Conservation (phyloP, 2,329 filamentous ascomycete genomes). For the Coniochaeta sp. region DNA sequence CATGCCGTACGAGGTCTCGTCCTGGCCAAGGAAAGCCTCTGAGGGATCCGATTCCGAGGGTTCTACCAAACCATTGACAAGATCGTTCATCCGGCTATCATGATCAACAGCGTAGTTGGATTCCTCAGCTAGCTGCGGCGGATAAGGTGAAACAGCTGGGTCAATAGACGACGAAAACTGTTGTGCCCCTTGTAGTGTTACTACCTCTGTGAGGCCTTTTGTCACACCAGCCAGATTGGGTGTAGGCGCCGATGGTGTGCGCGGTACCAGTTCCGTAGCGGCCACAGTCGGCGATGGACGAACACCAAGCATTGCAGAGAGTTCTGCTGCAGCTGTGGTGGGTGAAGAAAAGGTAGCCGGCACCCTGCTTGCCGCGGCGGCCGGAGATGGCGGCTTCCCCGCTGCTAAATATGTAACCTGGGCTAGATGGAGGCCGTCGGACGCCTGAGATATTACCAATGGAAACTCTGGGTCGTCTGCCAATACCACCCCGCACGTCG, state of each 20-base stretch:
- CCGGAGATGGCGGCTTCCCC: background rate
- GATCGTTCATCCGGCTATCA: slow-evolving; percentile 9
- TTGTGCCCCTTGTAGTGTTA: background rate
- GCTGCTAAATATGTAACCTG: background rate
- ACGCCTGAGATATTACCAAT: slow-evolving; percentile 12
- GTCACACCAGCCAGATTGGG: background rate
- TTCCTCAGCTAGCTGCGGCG: background rate
- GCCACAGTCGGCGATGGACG: background rate
- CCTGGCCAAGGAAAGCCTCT: background rate
- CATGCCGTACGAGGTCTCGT: slow-evolving; percentile 48
- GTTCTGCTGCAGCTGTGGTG: background rate
- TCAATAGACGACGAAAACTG: background rate
- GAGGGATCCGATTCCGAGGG: slow-evolving; percentile 27
- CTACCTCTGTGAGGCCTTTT: background rate
- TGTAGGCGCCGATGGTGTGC: background rate
- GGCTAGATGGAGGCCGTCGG: background rate
- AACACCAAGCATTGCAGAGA: background rate
- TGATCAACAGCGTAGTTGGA: background rate
- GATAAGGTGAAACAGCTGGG: background rate
- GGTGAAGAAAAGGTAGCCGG: background rate
- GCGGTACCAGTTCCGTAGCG: background rate
- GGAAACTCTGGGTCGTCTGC: slow-evolving; percentile 32
- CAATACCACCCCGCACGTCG: slow-evolving; percentile 40
- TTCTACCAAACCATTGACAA: slow-evolving; percentile 41
- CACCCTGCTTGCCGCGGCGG: background rate